Percentiles rank a stretch among this genome's conserved stretches.
Conservation (phyloP, 2,329 filamentous ascomycete genomes). For the Xylariales sp. region DNA sequence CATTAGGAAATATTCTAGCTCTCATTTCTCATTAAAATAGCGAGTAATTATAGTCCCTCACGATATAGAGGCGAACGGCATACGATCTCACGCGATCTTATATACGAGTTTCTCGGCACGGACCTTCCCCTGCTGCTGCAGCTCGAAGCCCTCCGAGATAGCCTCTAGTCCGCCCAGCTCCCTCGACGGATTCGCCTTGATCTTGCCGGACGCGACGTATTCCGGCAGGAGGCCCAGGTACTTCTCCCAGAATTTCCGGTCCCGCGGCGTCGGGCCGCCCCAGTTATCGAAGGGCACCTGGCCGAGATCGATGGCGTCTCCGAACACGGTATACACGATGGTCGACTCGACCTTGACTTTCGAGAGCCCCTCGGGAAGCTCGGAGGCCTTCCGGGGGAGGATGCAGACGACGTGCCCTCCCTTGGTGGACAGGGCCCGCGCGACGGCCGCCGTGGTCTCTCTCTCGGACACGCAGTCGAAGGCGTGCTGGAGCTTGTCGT, state of each 20-base stretch:
- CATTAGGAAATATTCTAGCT: no score
- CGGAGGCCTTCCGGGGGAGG: conserved; percentile 40
- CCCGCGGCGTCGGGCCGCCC: conserved; percentile 45
- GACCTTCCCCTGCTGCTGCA: conserved; percentile 47
- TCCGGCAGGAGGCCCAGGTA: conserved; percentile 48
- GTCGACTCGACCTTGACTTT: conserved; percentile 50
- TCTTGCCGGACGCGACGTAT: conserved; percentile 43
- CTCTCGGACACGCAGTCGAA: conserved; percentile 49
- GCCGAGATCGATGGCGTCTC: conserved; percentile 40
- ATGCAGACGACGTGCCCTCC: conserved; percentile 46
- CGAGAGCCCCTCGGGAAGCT: conserved; percentile 38
- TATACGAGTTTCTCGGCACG: conserved; percentile 52
- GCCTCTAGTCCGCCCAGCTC: conserved; percentile 48
- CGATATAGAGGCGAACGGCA: no score
- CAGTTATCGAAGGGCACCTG: conserved; percentile 44
- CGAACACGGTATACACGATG: conserved; percentile 51
- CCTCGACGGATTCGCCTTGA: conserved; percentile 48
- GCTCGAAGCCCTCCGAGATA: conserved; percentile 46
- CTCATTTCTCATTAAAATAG: no score
- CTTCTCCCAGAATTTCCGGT: conserved; percentile 51
- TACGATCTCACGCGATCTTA: conserved; percentile 39
- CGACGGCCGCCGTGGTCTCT: conserved; percentile 41
- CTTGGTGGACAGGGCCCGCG: conserved; percentile 47
- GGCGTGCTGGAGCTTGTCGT: conserved; percentile 59
- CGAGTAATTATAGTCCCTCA: no score